Evolutionary conservation across 345 rosid species (phyloP).

Genomic region (Clarkia xantiana): DNA sequence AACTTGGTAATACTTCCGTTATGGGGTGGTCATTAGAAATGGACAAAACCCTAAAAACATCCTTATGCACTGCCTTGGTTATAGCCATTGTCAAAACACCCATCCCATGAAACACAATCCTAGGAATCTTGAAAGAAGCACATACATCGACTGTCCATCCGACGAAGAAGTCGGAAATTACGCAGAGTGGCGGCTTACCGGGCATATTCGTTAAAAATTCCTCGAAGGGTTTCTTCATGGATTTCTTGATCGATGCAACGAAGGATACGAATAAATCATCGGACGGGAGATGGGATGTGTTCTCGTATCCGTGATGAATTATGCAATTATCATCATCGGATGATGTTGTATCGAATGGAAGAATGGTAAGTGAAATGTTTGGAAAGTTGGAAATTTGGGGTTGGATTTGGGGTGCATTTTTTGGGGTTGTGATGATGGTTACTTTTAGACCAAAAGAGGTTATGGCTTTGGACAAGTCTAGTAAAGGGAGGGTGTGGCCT

Average conservation of each 20-base stretch:
- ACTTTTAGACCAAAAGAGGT: conserved; percentile 8
- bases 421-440: conserved; percentile 22
- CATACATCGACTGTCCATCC: conserved; percentile 12
- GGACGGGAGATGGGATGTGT: conserved; percentile 16
- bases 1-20: too few species aligned
- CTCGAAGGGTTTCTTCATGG: conserved; percentile 14
- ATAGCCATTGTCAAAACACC: conserved; percentile 12
- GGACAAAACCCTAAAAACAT: too few species aligned
- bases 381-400: background rate
- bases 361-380: conserved; percentile 1
- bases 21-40: background rate
- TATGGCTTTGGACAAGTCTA: conserved; percentile 21
- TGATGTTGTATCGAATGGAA: conserved; percentile 8
- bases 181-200: conserved; percentile 10
- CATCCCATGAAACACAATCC: conserved; percentile 13
- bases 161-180: conserved; percentile 16
- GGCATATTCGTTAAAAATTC: conserved; percentile 5
- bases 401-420: conserved; percentile 11
- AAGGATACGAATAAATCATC: conserved; percentile 8
- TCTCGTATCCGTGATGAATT: conserved; percentile 14
- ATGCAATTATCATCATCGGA: too few species aligned
- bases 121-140: conserved; percentile 10
- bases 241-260: conserved; percentile 10
- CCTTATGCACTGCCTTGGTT: background rate
- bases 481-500: conserved; percentile 26